Base-by-base conservation (phyloP, 345 rosid genomes). In the Brassica nigra region DNA sequence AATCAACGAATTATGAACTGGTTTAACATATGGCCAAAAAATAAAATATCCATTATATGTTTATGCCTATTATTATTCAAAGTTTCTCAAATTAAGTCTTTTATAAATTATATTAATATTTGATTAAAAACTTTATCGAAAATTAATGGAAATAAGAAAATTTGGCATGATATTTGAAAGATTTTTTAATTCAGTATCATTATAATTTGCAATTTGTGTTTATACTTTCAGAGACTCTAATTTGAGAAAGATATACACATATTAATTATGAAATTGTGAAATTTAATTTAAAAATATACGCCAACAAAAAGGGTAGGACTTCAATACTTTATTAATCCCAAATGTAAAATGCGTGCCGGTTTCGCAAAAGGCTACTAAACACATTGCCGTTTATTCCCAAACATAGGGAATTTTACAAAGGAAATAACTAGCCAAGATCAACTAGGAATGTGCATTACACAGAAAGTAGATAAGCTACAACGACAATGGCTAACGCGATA, bases 301-400 rank as follows among this genome's bases (percentile, higher is more conserved):
- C 10, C 11, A 58, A 58, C 7, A 15, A 62, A 44, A 62, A 10
- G 1, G 31, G 14, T 8, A 36, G 28, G 49, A 12, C 54, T 14
- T 30, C 7, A 37, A 61, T 9, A 14, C 12, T 65, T 75, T 76
- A 9, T 47, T 16, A 39, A n/a, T 8, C 59, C 16, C 55, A 4
- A 16, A 34, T 23, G 67, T 9, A 36, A 75, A 62, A 80, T 37
- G 75, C 66, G 31, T 75, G 80, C 42, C 62, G 68, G 72, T 64
- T 75, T 15, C 0, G 15, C 3, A 57, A 63, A 55, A 70, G 14
- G 52, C 42, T 29, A 18, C 71, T 15, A 80, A 71, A 75, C 80
- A 55, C 54, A 9, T 64, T 70, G 54, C 49, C 11, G 80, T 75
- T 75, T 75, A 69, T 3, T 1, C 8, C 69, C 42, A 66, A 52